Base-by-base conservation (phyloP, 2,329 filamentous ascomycete genomes). In the Colletotrichum lupini region DNA sequence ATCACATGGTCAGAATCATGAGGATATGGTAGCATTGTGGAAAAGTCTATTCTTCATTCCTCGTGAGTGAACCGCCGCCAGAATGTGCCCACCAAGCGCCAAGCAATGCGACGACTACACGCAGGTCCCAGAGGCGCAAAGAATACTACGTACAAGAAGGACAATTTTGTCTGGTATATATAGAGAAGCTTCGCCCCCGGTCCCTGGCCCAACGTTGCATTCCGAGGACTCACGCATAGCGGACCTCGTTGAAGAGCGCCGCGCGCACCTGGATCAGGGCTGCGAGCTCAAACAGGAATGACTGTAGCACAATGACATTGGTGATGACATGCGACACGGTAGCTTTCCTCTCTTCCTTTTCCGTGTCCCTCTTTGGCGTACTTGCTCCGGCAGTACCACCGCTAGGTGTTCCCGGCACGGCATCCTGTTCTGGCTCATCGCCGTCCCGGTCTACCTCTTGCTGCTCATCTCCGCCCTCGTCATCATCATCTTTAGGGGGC, bases 281-380 rank as follows among this genome's bases (percentile, higher is more conserved):
- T 2, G 93, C 91, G 68, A 96, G 82, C 81, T 97, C 94, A 62
- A 96, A 87, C 62, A 96, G 82, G 79, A 97, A 97, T 46, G 93
- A 93, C 80, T 97, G 94, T 70, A 95, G 85, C 63, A 96, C 89
- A 71, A 96, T 90, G 53, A 93, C 90, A 80, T 96, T 97, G 6
- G 94, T 96, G 74, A 97, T 84, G 12, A 96, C 85, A 80, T 96
- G 94, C 53, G 92, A 94, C 5, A 97, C 89, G 8, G 92, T 94
- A 8, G 91, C 92, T 11, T 86, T 87, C 61, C 81, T 83, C 32
- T 79, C 79, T 42, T 76, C 75, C 8, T 76, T 76, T 46, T 75
- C 74, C 62, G 72, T 75, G 2, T 68, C 76, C 9, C 80, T 77
- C 30, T 72, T 71, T 52, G 77, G 76, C n/a, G 76, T 78, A 55